Conservation (phyloP, 805 yeast genomes). For the Kazachstania viticola region DNA sequence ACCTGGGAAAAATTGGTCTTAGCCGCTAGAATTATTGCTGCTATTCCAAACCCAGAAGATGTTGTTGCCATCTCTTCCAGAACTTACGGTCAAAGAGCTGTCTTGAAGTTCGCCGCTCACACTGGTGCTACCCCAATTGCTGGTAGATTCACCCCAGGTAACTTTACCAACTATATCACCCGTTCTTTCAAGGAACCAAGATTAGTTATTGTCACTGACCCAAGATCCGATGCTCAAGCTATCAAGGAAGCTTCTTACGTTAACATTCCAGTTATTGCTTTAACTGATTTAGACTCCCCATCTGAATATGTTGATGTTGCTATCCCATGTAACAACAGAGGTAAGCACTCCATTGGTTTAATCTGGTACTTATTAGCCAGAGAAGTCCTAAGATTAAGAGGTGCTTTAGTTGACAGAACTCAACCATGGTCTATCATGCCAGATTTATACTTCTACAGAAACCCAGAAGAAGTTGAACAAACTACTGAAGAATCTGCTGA, state of each 20-base stretch:
- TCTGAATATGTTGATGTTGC: slow-evolving; percentile 98
- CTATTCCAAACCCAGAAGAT: slow-evolving; percentile 96
- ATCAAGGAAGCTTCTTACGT: slow-evolving; percentile 99
- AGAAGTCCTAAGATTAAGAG: slow-evolving; percentile 98
- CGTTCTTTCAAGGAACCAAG: slow-evolving; percentile 99
- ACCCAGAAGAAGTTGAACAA: slow-evolving; percentile 96
- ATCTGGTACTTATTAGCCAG: slow-evolving; percentile 99
- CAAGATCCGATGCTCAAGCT: slow-evolving; percentile 99
- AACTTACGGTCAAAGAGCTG: slow-evolving; percentile 99
- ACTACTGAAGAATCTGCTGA: slow-evolving; percentile 58
- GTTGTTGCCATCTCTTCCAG: slow-evolving; percentile 98
- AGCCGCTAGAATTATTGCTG: slow-evolving; percentile 99
- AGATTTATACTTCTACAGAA: slow-evolving; percentile 99
- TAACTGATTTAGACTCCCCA: slow-evolving; percentile 97
- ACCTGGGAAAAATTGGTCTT: slow-evolving; percentile 99
- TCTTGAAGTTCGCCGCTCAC: slow-evolving; percentile 97
- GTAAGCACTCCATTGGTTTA: slow-evolving; percentile 99
- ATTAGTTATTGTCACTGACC: slow-evolving; percentile 97
- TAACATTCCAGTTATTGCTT: slow-evolving; percentile 99
- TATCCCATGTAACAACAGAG: slow-evolving; percentile 99
- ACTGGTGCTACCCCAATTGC: slow-evolving; percentile 99
- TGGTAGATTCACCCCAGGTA: slow-evolving; percentile 99
- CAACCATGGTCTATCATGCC: slow-evolving; percentile 99
- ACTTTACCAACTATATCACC: slow-evolving; percentile 99
- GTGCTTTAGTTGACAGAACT: slow-evolving; percentile 90